A percentile compares a stretch with the other conserved stretches of the same genome.
These are phyloP conservation scores for Magnaporthiopsis poae DNA, from an alignment of 2,329 filamentous ascomycete genomes.

Conservation along the genomic window DNA sequence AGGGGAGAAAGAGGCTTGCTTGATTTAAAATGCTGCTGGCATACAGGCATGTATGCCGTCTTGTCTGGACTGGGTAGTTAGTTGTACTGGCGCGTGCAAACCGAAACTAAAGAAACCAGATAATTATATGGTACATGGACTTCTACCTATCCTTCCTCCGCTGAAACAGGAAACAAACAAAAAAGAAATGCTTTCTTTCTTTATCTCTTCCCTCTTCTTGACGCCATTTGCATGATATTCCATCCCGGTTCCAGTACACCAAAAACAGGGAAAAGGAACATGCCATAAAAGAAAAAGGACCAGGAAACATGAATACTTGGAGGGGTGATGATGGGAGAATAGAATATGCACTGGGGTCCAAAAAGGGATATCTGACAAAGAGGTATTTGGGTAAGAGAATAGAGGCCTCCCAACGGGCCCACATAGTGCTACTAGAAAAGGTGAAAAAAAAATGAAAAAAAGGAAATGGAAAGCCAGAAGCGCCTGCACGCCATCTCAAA, in stretches of 20 bases:
- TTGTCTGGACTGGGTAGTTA: background rate
- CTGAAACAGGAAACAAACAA: background rate
- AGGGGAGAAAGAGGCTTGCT: no score
- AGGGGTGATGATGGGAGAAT: background rate
- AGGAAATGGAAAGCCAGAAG: constrained; percentile 1
- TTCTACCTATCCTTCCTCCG: background rate
- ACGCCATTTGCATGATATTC: background rate
- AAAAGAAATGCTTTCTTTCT: background rate
- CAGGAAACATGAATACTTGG: background rate
- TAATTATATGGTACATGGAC: background rate
- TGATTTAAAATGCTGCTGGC: no score
- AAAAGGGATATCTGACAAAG: background rate
- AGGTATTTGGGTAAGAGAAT: background rate
- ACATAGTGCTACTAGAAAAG: background rate
- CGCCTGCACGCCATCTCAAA: background rate
- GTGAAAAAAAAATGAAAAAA: background rate
- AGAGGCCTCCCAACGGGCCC: background rate
- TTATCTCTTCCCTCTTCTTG: background rate
- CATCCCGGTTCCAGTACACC: background rate
- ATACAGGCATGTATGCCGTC: no score
- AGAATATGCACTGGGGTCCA: background rate
- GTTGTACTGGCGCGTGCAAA: background rate
- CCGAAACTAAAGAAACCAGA: background rate
- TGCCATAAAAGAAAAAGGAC: background rate
- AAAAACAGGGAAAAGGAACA: background rate